phyloP scores from a whole-genome alignment of 2,329 filamentous ascomycete species.

The Ophiostoma montium region DNA sequence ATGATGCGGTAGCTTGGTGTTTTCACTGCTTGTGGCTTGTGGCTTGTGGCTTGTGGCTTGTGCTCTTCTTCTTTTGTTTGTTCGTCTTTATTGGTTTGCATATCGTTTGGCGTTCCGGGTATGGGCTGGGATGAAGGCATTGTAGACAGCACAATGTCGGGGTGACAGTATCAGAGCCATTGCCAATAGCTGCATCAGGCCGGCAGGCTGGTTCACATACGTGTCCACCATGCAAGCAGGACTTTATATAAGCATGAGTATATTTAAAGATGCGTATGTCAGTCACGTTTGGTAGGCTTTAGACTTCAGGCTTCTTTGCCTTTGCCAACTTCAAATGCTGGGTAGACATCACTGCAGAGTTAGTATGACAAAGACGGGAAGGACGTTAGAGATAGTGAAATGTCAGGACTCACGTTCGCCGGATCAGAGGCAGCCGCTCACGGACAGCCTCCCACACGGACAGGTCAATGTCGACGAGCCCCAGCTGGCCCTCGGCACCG shows the following conservation, averaged over 20 bases:
- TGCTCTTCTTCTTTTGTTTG: neutral
- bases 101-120: constrained; percentile 9
- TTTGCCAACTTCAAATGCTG: constrained; percentile 3
- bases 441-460: constrained; percentile 32
- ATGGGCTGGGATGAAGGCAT: neutral
- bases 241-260: no score
- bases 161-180: neutral
- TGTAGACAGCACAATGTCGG: neutral
- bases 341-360: constrained; percentile 11
- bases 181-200: neutral
- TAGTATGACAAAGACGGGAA: neutral
- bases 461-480: constrained; percentile 40
- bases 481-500: constrained; percentile 32
- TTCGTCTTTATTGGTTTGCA: neutral
- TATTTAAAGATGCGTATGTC: no score
- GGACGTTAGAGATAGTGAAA: no score
- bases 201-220: no score
- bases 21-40: no score
- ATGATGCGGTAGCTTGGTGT: neutral
- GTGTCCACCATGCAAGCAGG: no score
- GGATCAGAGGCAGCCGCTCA: constrained; percentile 35
- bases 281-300: no score
- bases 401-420: constrained; percentile 33
- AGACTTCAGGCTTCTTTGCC: neutral
- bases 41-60: neutral